Base-by-base conservation (phyloP, 2,329 filamentous ascomycete species). In the Calonectria pseudoturangicola region DNA sequence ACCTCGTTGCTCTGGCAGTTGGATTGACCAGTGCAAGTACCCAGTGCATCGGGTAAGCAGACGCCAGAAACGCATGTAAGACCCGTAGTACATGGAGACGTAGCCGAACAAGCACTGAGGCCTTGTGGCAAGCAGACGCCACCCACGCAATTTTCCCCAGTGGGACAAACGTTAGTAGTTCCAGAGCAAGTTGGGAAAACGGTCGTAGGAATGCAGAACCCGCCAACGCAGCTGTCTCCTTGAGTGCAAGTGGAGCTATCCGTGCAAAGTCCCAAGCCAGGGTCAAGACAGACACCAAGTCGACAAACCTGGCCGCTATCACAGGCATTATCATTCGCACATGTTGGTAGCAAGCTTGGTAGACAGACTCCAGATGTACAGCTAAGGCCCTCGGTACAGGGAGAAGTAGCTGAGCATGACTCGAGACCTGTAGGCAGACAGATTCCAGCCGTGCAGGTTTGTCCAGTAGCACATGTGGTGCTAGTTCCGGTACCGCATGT, bases 331-430 rank as follows among this genome's bases (percentile, higher is more conserved):
- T 47, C 45, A 13, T n/a, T 33, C 0, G n/a, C 16, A 16, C 66
- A 68, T 2, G 33, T 43, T 0, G 50, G 51, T 4, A 70, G 21
- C 5, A 45, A 12, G 36, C 25, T 18, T 15, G 68, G 68, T 18
- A 70, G 45, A 13, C 68, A 70, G 62, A 36, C 62, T 13, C 68
- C 62, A 16, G 39, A 30, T n/a, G 41, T 60, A 15, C 68, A 70
- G 4, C 21, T n/a, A 1, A 56, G 60, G 3, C 51, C 62, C 4
- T 47, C 43, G 2, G 27, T 7, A 36, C 68, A 70, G 9, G 39
- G 25, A 4, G 68, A 66, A 13, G 25, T 18, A n/a, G 5, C 4
- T 0, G 41, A 25, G 36, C 69, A 71, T 4, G 33, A 21, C 10
- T 33, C n/a, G 3, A 71, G 18, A 6, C 45, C 39, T 6, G 6